phyloP scores from a whole-genome alignment of 2,329 filamentous ascomycete genomes.

The Alternaria triticina region DNA sequence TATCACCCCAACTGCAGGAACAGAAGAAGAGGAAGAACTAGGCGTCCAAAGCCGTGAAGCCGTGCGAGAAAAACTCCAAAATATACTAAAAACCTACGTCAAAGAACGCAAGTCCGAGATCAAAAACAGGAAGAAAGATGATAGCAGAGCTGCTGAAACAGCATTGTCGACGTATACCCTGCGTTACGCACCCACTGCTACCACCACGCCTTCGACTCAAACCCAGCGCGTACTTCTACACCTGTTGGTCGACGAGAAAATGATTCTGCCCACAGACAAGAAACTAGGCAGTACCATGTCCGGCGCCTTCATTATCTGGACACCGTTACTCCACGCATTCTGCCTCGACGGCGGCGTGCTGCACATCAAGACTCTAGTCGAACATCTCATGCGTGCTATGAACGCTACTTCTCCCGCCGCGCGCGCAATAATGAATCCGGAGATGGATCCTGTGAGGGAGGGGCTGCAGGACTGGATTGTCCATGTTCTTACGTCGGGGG shows the following conservation, averaged over 20 bases:
- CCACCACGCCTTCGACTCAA: constrained; percentile 1
- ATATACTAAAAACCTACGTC: constrained; percentile 45
- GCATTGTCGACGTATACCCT: constrained; percentile 23
- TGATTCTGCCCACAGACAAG: constrained; percentile 47
- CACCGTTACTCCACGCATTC: constrained; percentile 48
- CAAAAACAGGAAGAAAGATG: constrained; percentile 23
- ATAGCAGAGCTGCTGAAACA: constrained; percentile 21
- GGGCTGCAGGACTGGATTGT: constrained; percentile 57
- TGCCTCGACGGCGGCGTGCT: constrained; percentile 39
- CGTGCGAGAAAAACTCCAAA: constrained; percentile 31
- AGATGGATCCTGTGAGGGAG: constrained; percentile 48
- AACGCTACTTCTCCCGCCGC: constrained; percentile 14
- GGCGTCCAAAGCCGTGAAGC: constrained; percentile 8
- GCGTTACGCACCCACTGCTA: constrained; percentile 12
- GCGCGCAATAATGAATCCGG: constrained; percentile 1
- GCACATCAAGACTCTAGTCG: constrained; percentile 40
- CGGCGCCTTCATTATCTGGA: constrained; percentile 56
- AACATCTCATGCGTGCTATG: constrained; percentile 48
- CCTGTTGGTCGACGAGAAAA: constrained; percentile 44
- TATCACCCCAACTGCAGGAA: not conserved
- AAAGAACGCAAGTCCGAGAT: constrained; percentile 39
- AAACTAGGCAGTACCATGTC: constrained; percentile 45
- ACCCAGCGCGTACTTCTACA: constrained; percentile 12
- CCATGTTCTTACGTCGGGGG: constrained; percentile 52
- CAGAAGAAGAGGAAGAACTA: not conserved